Conservation (phyloP, 305 asterid species). For the Ilex paraguariensis region DNA sequence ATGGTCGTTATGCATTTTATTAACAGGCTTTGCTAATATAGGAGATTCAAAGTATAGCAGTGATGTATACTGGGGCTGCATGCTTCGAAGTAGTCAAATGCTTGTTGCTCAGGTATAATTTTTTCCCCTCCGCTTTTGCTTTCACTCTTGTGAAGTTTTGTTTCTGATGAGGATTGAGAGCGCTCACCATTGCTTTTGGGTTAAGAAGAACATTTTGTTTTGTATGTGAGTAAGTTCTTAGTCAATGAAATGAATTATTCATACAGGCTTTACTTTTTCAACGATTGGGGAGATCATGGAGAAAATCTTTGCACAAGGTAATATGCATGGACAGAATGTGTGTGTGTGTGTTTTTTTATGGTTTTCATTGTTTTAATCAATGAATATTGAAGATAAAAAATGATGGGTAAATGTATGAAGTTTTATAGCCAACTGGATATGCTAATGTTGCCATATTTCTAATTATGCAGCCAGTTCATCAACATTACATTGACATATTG, state of each 20-base stretch:
- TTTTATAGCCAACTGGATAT: neutral
- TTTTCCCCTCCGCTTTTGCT: conserved; percentile 4
- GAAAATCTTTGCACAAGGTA: conserved; percentile 75
- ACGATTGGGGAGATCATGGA: conserved; percentile 90
- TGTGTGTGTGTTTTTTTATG: neutral
- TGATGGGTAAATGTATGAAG: neutral
- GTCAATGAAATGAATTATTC: neutral
- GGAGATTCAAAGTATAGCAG: conserved; percentile 73
- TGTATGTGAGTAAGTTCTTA: too few species aligned
- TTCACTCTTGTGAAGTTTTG: neutral
- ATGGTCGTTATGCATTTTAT: conserved; percentile 12
- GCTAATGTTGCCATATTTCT: conserved; percentile 10
- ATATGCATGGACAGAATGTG: conserved; percentile 6
- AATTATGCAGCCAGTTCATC: conserved; percentile 60
- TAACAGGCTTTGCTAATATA: conserved; percentile 61
- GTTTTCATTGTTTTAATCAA: neutral
- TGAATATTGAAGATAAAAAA: neutral
- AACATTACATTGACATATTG: conserved; percentile 61
- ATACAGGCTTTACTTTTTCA: conserved; percentile 72
- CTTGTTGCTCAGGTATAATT: conserved; percentile 87
- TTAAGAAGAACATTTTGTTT: neutral
- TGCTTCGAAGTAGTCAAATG: conserved; percentile 95
- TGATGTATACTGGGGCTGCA: conserved; percentile 84
- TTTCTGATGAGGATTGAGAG: neutral
- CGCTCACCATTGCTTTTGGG: neutral